Base-by-base conservation (phyloP, 371 early-diverging fungal genomes). In the Rhizomucor pusillus region DNA sequence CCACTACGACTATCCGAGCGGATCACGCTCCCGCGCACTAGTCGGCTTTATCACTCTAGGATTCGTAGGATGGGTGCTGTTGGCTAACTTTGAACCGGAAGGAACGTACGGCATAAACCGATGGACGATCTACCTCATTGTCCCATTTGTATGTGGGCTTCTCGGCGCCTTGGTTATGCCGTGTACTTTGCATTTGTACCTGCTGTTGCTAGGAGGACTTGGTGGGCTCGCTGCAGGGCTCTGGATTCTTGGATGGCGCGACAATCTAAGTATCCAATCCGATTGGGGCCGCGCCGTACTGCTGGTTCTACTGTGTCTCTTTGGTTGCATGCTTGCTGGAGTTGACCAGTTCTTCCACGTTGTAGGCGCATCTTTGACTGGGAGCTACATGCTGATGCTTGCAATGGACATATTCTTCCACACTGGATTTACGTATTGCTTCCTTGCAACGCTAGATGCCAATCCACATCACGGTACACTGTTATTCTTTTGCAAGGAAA, bases 391-490 rank as follows among this genome's bases (percentile, higher is more conserved):
- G 14, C 59, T 89, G 47, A 79, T 90, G 50, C 67, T 86, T 35
- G 93, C 91, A 14, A 60, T 92, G 29, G 92, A 93, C 66, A 72
- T 86, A 47, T 92, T 84, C 65, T 82, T 76, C 7, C 78, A 82
- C 35, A 88, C 90, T 0, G 92, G 91, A 0, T 90, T 92, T 65
- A 57, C 65, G 14, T 73, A 73, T 22, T 67, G 67, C 25, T 59
- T 67, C 23, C 65, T 61, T 11, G 48, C 67, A 1, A 47, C 62
- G 12, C 22, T 73, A 19, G 73, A 73, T 45, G 25, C 24, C 2
- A 70, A 70, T 54, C 52, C 55, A 6, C 49, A 54, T 35, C 73
- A 73, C 37, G 50, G 73, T 65, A 67, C 45, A 22, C 11, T n/a
- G 7, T 44, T 44, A 22, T 44, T 44, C 5, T 3, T 37, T 39